phyloP scores from a whole-genome alignment of 306 rosid genomes.

The Corylus heterophylla region DNA sequence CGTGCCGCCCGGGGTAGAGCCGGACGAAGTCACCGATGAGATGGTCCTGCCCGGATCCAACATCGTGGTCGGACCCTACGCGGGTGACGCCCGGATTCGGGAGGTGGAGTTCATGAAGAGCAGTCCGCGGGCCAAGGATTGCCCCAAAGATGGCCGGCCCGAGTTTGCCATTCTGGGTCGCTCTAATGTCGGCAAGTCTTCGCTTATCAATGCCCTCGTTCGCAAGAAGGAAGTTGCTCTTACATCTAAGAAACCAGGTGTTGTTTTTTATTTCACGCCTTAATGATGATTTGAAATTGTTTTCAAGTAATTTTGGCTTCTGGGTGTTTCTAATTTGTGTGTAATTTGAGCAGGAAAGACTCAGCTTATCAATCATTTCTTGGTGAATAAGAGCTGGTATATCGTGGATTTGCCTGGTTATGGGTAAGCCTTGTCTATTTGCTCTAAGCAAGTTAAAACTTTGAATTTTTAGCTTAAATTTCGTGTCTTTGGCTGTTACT shows the following conservation, averaged over 20 bases:
- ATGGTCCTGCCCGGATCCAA: conserved; percentile 77
- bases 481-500: neutral
- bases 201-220: conserved; percentile 83
- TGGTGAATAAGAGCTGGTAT: conserved; percentile 92
- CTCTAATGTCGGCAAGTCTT: conserved; percentile 92
- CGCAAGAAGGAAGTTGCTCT: conserved; percentile 89
- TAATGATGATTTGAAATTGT: neutral
- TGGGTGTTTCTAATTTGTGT: neutral
- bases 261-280: neutral
- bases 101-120: conserved; percentile 87
- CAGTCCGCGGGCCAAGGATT: conserved; percentile 68
- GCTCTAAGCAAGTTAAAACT: neutral
- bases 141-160: conserved; percentile 71
- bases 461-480: conserved; percentile 1
- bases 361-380: conserved; percentile 87
- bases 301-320: neutral
- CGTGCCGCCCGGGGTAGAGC: conserved; percentile 75
- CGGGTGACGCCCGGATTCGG: conserved; percentile 75
- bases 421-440: conserved; percentile 50
- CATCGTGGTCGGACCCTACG: conserved; percentile 83
- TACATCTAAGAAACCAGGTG: conserved; percentile 94
- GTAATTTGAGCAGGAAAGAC: conserved; percentile 69
- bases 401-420: conserved; percentile 96
- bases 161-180: conserved; percentile 92
- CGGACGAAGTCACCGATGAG: conserved; percentile 53